Evolutionary conservation across 2,329 filamentous ascomycete species (phyloP).

Genomic region (Rhytidhysteron rufulum): DNA sequence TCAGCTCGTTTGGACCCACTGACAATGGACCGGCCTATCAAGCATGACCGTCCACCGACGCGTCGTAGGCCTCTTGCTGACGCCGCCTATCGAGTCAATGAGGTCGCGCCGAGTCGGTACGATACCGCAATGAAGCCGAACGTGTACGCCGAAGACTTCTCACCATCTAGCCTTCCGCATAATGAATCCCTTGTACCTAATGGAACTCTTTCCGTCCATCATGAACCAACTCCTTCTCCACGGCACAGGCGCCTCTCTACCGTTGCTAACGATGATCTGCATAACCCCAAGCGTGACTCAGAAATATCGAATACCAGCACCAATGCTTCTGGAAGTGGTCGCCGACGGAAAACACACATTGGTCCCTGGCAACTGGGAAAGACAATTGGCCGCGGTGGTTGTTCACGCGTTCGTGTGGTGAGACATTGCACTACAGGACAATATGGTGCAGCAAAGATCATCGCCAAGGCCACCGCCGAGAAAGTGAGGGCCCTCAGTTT

Average conservation of each 20-base stretch:
- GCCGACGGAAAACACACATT: slow-evolving; percentile 67
- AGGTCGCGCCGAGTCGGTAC: slow-evolving; percentile 16
- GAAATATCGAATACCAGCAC: slow-evolving; percentile 55
- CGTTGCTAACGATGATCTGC: slow-evolving; percentile 45
- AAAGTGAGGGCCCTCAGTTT: slow-evolving; percentile 83
- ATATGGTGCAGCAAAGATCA: slow-evolving; percentile 89
- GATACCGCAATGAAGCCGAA: slow-evolving; percentile 17
- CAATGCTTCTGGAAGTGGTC: slow-evolving; percentile 46
- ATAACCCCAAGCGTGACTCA: slow-evolving; percentile 47
- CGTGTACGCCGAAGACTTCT: slow-evolving; percentile 12
- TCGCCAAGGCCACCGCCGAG: slow-evolving; percentile 73
- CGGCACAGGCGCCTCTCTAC: slow-evolving; percentile 54
- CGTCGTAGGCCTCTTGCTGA: slow-evolving; percentile 30
- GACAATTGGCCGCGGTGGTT: slow-evolving; percentile 85
- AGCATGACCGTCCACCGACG: slow-evolving; percentile 27
- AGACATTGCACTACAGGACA: slow-evolving; percentile 76
- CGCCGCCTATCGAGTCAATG: slow-evolving; percentile 29
- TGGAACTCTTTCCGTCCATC: slow-evolving; percentile 39
- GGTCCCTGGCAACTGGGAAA: slow-evolving; percentile 92
- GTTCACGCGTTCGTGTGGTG: slow-evolving; percentile 80
- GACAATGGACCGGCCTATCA: slow-evolving; percentile 26
- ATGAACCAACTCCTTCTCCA: slow-evolving; percentile 22
- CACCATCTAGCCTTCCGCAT: slow-evolving; percentile 29
- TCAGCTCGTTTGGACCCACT: not conserved
- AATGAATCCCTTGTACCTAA: slow-evolving; percentile 44